Percentiles rank a stretch among this genome's conserved stretches.
phyloP scores from a whole-genome alignment of 1,284 basidiomycete species.

The Ceratorhiza oryzae-sativae region DNA sequence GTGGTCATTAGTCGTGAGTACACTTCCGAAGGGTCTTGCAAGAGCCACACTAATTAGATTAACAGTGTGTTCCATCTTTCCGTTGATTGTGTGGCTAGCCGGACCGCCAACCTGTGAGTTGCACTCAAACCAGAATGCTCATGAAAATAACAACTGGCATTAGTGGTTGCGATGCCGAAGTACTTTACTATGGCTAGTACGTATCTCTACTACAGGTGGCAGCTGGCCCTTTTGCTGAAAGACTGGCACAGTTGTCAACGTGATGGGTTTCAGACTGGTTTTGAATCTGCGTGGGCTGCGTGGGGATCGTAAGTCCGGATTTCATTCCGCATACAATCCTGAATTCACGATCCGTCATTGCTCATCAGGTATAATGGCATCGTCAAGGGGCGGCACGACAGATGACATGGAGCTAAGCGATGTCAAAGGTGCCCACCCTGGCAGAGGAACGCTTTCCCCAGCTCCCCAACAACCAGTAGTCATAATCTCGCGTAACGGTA shows the following conservation, averaged over 20 bases:
- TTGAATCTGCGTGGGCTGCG: conserved; percentile 39
- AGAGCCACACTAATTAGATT: neutral
- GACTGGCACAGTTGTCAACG: conserved; percentile 36
- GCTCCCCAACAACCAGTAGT: neutral
- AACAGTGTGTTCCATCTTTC: conserved; percentile 41
- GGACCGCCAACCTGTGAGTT: conserved; percentile 28
- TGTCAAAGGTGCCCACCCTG: conserved; percentile 16
- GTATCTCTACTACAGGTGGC: neutral
- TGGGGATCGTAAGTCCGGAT: conserved; percentile 25
- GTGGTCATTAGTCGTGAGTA: conserved; percentile 39
- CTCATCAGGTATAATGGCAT: conserved; percentile 24
- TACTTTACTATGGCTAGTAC: conserved; percentile 30
- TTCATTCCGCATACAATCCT: neutral
- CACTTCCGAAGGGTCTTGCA: neutral
- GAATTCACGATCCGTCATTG: neutral
- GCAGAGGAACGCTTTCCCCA: conserved; percentile 17
- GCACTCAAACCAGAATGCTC: neutral
- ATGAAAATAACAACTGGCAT: conserved; percentile 6
- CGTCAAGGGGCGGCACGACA: conserved; percentile 21
- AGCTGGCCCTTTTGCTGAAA: neutral
- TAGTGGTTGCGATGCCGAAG: conserved; percentile 39
- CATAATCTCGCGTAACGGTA: conserved; percentile 7
- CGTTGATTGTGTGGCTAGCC: conserved; percentile 39
- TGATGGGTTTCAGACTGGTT: conserved; percentile 40
- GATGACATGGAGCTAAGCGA: conserved; percentile 33